Evolutionary conservation across 148 eudicot genomes (phyloP).

Genomic region (Chenopodium berlandieri): DNA sequence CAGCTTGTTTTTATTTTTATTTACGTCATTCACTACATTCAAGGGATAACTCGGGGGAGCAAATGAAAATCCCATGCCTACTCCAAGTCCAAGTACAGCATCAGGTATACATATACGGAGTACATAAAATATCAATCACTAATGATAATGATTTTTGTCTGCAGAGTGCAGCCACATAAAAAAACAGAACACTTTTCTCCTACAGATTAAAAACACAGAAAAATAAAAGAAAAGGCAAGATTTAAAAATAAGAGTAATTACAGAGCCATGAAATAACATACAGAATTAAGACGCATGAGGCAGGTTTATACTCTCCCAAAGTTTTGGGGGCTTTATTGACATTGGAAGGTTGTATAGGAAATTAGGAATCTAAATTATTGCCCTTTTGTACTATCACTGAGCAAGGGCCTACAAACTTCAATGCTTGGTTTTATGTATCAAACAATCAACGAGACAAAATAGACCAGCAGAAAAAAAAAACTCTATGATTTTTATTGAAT

Average conservation of each 20-base stretch:
- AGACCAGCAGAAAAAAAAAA: not conserved
- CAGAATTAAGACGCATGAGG: not conserved
- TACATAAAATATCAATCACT: conserved; percentile 10
- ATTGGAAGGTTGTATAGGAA: not conserved
- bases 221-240: too few relatives aligned
- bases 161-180: not conserved
- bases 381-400: not conserved
- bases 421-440: conserved; percentile 13
- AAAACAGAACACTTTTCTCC: not conserved
- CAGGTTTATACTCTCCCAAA: not conserved
- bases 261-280: not conserved
- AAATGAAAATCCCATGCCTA: conserved; percentile 32
- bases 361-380: conserved; percentile 22
- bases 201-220: not conserved
- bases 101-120: not conserved
- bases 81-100: not conserved
- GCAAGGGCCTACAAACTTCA: conserved; percentile 12
- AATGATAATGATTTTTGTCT: not conserved
- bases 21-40: conserved; percentile 14
- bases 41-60: conserved; percentile 23
- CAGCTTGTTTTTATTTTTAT: conserved; percentile 20
- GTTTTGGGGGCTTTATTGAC: not conserved
- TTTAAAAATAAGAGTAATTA: not conserved
- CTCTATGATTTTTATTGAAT: not conserved
- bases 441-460: not conserved